Base-by-base conservation (phyloP, 75 land plant genomes). In the Larix kaempferi region DNA sequence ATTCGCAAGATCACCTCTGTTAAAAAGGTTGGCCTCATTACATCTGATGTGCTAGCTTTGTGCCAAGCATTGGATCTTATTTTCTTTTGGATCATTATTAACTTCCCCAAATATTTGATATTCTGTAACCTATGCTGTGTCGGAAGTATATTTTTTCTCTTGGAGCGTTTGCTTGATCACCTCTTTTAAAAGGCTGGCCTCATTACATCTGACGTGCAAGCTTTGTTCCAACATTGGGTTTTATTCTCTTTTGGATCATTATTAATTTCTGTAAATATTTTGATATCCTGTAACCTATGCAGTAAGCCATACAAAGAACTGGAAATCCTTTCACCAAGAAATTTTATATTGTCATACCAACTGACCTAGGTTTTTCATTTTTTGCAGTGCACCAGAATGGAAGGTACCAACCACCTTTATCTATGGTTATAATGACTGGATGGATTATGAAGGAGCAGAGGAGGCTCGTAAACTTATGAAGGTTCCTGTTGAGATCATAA, bases 381-480 rank as follows among this genome's bases (percentile, higher is more conserved):
- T 52, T 14, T 83, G 57, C 84, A 95, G 98, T 88, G 97, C 98
- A 56, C 72, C 97, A 12, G 92, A 95, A 55, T 94, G 97, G 98
- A 95, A 91, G 77, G 98, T 95, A 19, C 94, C 98, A 44, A 95
- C 98, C 17, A 91, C 94, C 6, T 95, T 95, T 67, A 95, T 95
- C 17, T 93, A 95, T 81, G 98, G 98, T 14, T n/a, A 44, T 56
- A 60, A 94, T 67, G 98, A 95, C 78, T 95, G 98, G 98, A 95
- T 94, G 98, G 88, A 90, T 74, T 89, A 82, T 33, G 62, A 85
- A 84, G 98, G 99, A 5, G 99, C 95, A 14, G 76, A 82, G 73
- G 88, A 81, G 80, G 98, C 98, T 79, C 86, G 98, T 52, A 85
- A 87, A 82, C 61, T 74, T 1, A 96, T 96, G 98, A 90, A 86